Evolutionary conservation across 2,329 filamentous ascomycete genomes (phyloP), one percentile per base, ranked within the genome.

Genomic region (Emergomyces africanus): DNA sequence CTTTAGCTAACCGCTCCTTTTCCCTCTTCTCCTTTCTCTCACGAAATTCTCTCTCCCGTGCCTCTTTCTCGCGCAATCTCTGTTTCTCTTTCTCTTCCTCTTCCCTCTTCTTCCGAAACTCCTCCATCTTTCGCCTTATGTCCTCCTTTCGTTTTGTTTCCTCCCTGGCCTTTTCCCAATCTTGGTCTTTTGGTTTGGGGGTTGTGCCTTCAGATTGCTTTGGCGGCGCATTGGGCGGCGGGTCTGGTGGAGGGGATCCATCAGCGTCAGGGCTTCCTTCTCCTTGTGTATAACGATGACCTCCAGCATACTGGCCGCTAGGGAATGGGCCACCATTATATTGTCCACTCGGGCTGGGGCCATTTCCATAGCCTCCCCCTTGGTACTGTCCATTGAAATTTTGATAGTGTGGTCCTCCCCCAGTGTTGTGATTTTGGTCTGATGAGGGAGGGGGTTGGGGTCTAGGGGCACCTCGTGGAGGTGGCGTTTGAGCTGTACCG

Each of bases 11-110:
- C 25, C 61, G 60, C 55, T 66, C 64, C 41, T 59, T 60, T 10
- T 74, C 73, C 20, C 74, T 66, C 58, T 74, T 72, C 62, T 74
- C 72, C 48, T 70, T 71, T 37, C 71, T 71, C 62, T 74, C 71
- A 46, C 68, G 68, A 37, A 73, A 63, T 58, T 74, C 71, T 44
- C 68, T 68, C 61, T 75, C 73, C 66, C 74, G 73, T 10, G 68
- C 70, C 59, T 75, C 73, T 28, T 71, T 69, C 59, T 75, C 73
- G 1, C 70, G 68, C 58, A 74, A 66, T 48, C 67, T 66, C 57
- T 74, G 68, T 53, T 72, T 71, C 60, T 75, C 72, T 9, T 68
- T 66, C 35, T 72, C 63, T 46, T 73, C 71, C 57, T 73, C 71
- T 62, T 72, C 72, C 37, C 70, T 69, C 54, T 64, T 72, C 69